phyloP scores from a whole-genome alignment of 2,329 filamentous ascomycete species.

The Colletotrichum sp. region DNA sequence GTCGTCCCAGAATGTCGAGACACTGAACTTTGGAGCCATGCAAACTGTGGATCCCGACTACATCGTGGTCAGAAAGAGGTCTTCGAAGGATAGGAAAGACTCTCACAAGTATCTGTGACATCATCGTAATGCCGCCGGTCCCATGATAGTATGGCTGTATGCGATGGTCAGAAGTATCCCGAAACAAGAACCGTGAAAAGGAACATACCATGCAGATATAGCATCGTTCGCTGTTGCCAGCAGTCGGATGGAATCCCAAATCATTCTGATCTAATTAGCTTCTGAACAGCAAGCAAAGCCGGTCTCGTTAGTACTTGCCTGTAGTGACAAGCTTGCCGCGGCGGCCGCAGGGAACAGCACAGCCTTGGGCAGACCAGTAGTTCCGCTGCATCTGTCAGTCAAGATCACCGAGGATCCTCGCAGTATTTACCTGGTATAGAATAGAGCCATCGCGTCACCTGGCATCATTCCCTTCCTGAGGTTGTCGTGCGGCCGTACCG shows the following conservation, averaged over 20 bases:
- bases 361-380: conserved; percentile 78
- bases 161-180: conserved; percentile 7
- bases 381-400: conserved; percentile 55
- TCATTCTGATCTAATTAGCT: background rate
- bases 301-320: background rate
- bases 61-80: background rate
- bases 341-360: conserved; percentile 62
- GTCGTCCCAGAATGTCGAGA: conserved; percentile 74
- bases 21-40: conserved; percentile 72
- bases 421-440: conserved; percentile 62
- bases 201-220: conserved; percentile 6
- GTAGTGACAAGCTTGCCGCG: conserved; percentile 28
- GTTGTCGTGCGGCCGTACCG: conserved; percentile 58
- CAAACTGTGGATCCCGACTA: conserved; percentile 57
- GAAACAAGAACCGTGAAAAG: rapidly evolving
- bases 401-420: rapidly evolving
- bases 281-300: background rate
- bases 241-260: background rate
- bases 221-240: background rate
- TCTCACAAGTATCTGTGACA: conserved; percentile 59
- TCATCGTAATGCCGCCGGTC: conserved; percentile 68
- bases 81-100: conserved; percentile 34
- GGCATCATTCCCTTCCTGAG: conserved; percentile 57
- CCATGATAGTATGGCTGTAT: conserved; percentile 67
- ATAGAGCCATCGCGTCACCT: conserved; percentile 64